Conservation (phyloP, 169 alveolate species). For the Cryptosporidium parvum region DNA sequence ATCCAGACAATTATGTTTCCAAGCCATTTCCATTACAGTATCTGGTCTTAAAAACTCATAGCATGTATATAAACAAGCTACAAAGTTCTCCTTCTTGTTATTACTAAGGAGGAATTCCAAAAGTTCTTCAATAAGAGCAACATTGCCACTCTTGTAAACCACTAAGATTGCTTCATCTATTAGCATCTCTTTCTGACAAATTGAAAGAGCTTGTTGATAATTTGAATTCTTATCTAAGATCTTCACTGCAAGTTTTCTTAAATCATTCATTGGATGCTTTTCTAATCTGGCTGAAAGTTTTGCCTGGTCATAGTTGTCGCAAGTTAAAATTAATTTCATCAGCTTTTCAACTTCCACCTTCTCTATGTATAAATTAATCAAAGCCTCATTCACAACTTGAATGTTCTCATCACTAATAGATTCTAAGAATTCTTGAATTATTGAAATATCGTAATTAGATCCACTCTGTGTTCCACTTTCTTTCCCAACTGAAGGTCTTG, state of each 20-base stretch:
- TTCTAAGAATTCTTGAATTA: constrained; percentile 62
- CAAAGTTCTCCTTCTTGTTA: constrained; percentile 93
- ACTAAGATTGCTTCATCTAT: constrained; percentile 90
- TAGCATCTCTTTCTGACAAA: constrained; percentile 89
- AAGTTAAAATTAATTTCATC: constrained; percentile 92
- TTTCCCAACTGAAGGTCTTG: constrained; percentile 69
- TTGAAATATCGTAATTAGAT: constrained; percentile 10
- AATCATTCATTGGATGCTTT: constrained; percentile 95
- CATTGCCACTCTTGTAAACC: constrained; percentile 88
- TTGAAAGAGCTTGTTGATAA: constrained; percentile 90
- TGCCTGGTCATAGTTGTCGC: constrained; percentile 96
- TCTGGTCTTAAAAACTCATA: constrained; percentile 97
- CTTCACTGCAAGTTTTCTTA: constrained; percentile 96
- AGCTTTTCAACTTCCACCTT: constrained; percentile 95
- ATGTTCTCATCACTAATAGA: constrained; percentile 62
- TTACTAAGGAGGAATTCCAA: constrained; percentile 90
- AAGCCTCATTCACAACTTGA: constrained; percentile 95
- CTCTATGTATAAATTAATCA: constrained; percentile 96
- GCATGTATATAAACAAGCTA: constrained; percentile 97
- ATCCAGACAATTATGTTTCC: constrained; percentile 96
- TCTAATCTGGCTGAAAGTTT: constrained; percentile 92
- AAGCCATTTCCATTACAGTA: constrained; percentile 97
- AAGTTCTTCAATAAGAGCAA: constrained; percentile 91
- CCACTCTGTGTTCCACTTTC: not conserved
- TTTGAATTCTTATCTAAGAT: constrained; percentile 91